Percentiles rank a stretch among this genome's conserved stretches.
phyloP scores from a whole-genome alignment of 2,329 filamentous ascomycete genomes.

The Colletotrichum sp. region DNA sequence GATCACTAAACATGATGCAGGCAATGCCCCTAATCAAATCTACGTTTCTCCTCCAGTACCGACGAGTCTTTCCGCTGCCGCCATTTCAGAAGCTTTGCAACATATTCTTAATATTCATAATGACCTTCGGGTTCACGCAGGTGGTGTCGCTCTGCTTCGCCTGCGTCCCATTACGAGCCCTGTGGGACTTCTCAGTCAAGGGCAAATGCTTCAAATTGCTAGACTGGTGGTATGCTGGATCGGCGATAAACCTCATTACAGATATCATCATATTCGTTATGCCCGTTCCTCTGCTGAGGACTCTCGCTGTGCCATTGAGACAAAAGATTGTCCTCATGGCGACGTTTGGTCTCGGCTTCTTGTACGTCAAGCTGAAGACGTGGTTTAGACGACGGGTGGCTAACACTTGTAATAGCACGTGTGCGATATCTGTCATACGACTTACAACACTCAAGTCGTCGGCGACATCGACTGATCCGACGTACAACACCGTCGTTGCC shows the following conservation, averaged over 20 bases:
- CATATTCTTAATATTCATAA: slow-evolving; percentile 28
- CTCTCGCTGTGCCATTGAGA: slow-evolving; percentile 19
- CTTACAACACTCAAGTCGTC: slow-evolving; percentile 33
- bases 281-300: slow-evolving; percentile 27
- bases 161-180: slow-evolving; percentile 29
- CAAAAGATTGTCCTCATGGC: slow-evolving; percentile 25
- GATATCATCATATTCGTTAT: slow-evolving; percentile 29
- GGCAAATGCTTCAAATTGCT: slow-evolving; percentile 29
- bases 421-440: slow-evolving; percentile 31
- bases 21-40: slow-evolving; percentile 30
- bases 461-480: slow-evolving; percentile 32
- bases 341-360: slow-evolving; percentile 30
- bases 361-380: slow-evolving; percentile 14
- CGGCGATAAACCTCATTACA: slow-evolving; percentile 29
- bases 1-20: neutral
- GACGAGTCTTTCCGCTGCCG: slow-evolving; percentile 36
- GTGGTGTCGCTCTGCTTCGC: slow-evolving; percentile 29
- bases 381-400: rapidly evolving
- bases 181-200: slow-evolving; percentile 27
- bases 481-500: slow-evolving; percentile 33
- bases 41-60: slow-evolving; percentile 41
- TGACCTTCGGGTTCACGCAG: slow-evolving; percentile 30
- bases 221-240: slow-evolving; percentile 30
- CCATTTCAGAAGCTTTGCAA: slow-evolving; percentile 26
- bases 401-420: slow-evolving; percentile 19